A percentile compares a stretch with the other conserved stretches of the same genome.
Evolutionary conservation across 2,329 filamentous ascomycete species (phyloP).

Genomic region (Aspergillus alliaceus): DNA sequence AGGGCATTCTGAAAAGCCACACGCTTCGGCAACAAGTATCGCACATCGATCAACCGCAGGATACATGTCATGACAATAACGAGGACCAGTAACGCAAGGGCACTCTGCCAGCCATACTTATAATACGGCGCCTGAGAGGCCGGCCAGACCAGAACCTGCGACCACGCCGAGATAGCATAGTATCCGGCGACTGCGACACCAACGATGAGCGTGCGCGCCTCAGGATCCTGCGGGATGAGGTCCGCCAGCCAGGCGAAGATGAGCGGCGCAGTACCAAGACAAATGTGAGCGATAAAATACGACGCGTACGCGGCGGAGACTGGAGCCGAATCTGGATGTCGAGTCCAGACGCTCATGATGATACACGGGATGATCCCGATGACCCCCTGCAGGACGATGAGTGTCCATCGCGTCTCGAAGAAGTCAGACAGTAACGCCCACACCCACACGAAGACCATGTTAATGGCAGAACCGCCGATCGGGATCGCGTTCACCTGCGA

Average conservation of each 20-base stretch:
- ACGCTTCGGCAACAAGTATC: not conserved
- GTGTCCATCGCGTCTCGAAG: not conserved
- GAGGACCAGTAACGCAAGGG: not conserved
- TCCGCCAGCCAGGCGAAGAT: not conserved
- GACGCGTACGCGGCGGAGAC: not conserved
- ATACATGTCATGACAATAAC: not conserved
- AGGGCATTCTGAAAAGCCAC: not conserved
- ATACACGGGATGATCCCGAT: not conserved
- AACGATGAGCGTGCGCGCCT: not conserved
- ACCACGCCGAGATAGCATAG: not conserved
- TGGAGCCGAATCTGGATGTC: not conserved
- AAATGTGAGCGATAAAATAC: not conserved
- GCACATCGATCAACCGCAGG: not conserved
- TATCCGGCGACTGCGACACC: not conserved
- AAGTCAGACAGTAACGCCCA: not conserved
- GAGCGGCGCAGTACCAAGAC: not conserved
- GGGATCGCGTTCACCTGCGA: not conserved
- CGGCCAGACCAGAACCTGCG: not conserved
- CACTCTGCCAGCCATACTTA: not conserved
- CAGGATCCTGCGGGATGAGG: not conserved
- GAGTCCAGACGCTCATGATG: not conserved
- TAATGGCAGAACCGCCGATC: not conserved
- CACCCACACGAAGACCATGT: not conserved
- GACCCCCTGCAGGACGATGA: not conserved
- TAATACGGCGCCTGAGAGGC: not conserved